Conservation (phyloP, 2,329 filamentous ascomycete species). For the Trichoderma atroviride region DNA sequence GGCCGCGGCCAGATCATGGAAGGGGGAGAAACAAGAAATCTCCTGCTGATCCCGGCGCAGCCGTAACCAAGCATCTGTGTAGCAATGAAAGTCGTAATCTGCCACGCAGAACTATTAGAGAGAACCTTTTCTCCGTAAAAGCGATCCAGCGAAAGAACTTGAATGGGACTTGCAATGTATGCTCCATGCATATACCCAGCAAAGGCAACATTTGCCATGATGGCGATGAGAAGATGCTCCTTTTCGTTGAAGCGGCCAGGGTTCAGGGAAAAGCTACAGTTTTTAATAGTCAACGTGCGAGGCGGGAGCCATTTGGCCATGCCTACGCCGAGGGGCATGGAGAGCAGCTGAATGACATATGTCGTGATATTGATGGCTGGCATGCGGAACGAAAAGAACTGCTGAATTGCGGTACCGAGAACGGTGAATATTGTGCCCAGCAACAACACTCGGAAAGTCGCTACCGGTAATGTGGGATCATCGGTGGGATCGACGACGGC, state of each 20-base stretch:
- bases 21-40: conserved; percentile 53
- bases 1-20: conserved; percentile 55
- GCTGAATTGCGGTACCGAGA: conserved; percentile 31
- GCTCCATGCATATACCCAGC: conserved; percentile 48
- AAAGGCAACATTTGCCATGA: conserved; percentile 58
- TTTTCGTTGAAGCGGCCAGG: conserved; percentile 57
- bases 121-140: conserved; percentile 49
- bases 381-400: conserved; percentile 47
- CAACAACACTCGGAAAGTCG: conserved; percentile 46
- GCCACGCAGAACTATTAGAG: conserved; percentile 45
- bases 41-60: conserved; percentile 50
- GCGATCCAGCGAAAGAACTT: conserved; percentile 47
- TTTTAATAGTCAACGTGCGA: conserved; percentile 14
- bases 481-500: conserved; percentile 50
- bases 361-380: conserved; percentile 46
- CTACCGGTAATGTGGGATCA: conserved; percentile 43
- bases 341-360: conserved; percentile 46
- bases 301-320: conserved; percentile 35
- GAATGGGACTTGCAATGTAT: conserved; percentile 51
- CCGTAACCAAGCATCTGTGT: conserved; percentile 58
- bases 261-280: conserved; percentile 43
- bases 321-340: conserved; percentile 43
- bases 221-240: conserved; percentile 57
- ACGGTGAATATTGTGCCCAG: conserved; percentile 44
- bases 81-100: conserved; percentile 49